Conservation (phyloP, 2,329 filamentous ascomycete species). For the Paraconiothyrium brasiliense region DNA sequence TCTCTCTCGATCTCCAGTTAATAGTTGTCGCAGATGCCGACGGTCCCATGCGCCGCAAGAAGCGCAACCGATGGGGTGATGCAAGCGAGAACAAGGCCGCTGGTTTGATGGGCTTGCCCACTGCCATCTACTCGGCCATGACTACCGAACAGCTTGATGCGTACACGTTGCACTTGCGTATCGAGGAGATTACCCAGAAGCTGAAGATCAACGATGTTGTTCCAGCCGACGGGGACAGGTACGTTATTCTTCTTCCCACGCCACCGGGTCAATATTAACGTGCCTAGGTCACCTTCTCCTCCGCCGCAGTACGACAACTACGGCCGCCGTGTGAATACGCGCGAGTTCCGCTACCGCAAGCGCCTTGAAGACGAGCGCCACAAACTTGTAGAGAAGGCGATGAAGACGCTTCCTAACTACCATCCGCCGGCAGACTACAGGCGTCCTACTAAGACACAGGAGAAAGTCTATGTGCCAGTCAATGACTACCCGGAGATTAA, state of each 20-base stretch:
- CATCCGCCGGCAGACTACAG: conserved; percentile 98
- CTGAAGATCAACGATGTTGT: conserved; percentile 99
- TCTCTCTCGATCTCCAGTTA: conserved; percentile 16
- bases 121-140: conserved; percentile 96
- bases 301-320: conserved; percentile 99
- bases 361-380: conserved; percentile 97
- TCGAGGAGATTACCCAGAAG: conserved; percentile 99
- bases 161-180: conserved; percentile 94
- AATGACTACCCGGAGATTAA: conserved; percentile 99
- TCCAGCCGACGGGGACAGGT: conserved; percentile 95
- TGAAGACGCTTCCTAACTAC: conserved; percentile 99
- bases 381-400: conserved; percentile 97
- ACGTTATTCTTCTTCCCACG: conserved; percentile 50
- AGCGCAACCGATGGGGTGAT: conserved; percentile 98
- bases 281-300: conserved; percentile 85
- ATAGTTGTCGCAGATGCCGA: conserved; percentile 60
- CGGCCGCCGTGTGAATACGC: conserved; percentile 97
- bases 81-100: conserved; percentile 98
- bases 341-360: conserved; percentile 98
- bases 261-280: conserved; percentile 24
- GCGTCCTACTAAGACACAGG: conserved; percentile 98
- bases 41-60: conserved; percentile 90
- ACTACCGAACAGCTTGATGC: conserved; percentile 98
- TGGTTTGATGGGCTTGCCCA: conserved; percentile 95
- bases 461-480: conserved; percentile 99